These are phyloP conservation scores for Schizophyllum commune DNA, from an alignment of 1,284 basidiomycete species.

Conservation along the genomic window DNA sequence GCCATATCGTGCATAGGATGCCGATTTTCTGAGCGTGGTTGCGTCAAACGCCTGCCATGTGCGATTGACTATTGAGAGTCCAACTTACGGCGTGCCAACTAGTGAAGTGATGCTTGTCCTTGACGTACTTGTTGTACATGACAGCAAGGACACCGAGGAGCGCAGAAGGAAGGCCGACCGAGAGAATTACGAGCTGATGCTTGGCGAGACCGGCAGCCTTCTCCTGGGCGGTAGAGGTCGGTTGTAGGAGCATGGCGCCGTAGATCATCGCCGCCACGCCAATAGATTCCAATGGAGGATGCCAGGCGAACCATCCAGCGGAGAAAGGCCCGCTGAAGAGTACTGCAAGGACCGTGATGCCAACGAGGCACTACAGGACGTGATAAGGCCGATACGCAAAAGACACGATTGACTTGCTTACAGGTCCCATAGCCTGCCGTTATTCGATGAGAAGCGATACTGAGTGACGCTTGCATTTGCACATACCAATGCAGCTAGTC, in stretches of 20 bases:
- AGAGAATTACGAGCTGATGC: slow-evolving; percentile 53
- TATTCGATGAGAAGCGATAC: not conserved
- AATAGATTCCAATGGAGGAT: not conserved
- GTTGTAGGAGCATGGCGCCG: slow-evolving; percentile 69
- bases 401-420: not conserved
- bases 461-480: not conserved
- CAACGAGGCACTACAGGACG: not conserved
- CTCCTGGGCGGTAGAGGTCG: slow-evolving; percentile 56
- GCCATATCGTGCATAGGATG: slow-evolving; percentile 43
- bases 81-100: slow-evolving; percentile 61
- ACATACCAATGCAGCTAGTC: not conserved
- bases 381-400: not conserved
- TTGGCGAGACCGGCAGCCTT: slow-evolving; percentile 58
- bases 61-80: not conserved
- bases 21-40: slow-evolving; percentile 43
- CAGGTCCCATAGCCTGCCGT: not conserved
- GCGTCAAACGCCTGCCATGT: slow-evolving; percentile 3
- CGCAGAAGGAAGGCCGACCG: slow-evolving; percentile 46
- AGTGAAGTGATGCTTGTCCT: slow-evolving; percentile 43
- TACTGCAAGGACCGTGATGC: not conserved
- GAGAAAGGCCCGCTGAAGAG: not conserved
- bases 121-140: slow-evolving; percentile 43
- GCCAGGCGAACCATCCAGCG: not conserved
- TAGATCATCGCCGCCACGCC: not conserved
- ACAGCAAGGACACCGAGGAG: slow-evolving; percentile 48